phyloP scores from a whole-genome alignment of 768 basidiomycete species.

The Hirschioporus abietinus region DNA sequence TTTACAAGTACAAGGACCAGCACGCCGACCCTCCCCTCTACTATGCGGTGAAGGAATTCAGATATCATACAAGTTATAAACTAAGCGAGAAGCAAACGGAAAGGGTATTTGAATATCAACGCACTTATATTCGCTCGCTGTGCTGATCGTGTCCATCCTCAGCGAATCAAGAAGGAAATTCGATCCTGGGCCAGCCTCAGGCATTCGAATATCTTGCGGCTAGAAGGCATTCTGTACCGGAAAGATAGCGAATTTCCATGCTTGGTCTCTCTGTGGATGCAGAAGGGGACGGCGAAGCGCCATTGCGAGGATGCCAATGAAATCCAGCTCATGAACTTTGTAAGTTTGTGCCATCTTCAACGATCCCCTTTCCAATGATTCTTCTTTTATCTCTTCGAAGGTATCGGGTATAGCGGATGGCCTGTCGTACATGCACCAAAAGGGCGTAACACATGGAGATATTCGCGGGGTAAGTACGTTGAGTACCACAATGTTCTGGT shows the following conservation, averaged over 20 bases:
- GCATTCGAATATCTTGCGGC: background rate
- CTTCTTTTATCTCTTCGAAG: background rate
- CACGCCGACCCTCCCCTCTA: background rate
- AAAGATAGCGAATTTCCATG: background rate
- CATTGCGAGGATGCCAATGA: background rate
- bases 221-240: background rate
- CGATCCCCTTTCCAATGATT: background rate
- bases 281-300: background rate
- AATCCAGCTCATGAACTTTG: background rate
- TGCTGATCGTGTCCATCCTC: background rate
- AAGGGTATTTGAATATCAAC: background rate
- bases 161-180: background rate
- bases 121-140: background rate
- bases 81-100: background rate
- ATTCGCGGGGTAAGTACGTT: background rate
- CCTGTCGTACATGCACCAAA: background rate
- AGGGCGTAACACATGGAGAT: background rate
- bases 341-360: background rate
- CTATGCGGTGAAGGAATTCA: background rate
- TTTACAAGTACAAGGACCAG: background rate
- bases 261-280: background rate
- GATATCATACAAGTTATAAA: background rate
- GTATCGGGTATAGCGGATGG: background rate
- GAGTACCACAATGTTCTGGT: too few relatives aligned
- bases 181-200: background rate